A percentile compares a stretch with the other conserved stretches of the same genome.
Conservation (phyloP, 2,329 filamentous ascomycete genomes). For the Botrytis hyacinthi region DNA sequence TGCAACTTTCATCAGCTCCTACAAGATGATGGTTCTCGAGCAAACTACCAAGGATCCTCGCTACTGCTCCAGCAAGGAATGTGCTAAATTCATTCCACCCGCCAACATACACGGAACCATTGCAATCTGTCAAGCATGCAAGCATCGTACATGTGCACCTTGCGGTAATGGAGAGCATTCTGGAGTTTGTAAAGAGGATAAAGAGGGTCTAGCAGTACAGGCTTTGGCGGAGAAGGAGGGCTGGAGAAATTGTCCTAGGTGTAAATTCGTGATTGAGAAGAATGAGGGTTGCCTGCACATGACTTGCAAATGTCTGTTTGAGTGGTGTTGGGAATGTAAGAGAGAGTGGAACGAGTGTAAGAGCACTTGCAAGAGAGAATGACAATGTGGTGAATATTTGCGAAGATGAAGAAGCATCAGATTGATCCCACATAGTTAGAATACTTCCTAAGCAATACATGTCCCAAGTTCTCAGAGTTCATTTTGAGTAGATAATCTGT, state of each 20-base stretch:
- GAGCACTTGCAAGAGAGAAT: slow-evolving; percentile 25
- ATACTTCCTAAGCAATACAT: background rate
- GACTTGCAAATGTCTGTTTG: slow-evolving; percentile 33
- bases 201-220: slow-evolving; percentile 28
- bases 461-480: background rate
- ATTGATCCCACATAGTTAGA: background rate
- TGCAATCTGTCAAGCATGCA: slow-evolving; percentile 29
- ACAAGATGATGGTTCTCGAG: slow-evolving; percentile 32
- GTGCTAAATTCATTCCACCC: slow-evolving; percentile 35
- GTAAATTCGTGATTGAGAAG: slow-evolving; percentile 33
- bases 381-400: background rate
- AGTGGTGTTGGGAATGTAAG: slow-evolving; percentile 37
- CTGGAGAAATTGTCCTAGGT: slow-evolving; percentile 35
- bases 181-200: slow-evolving; percentile 35
- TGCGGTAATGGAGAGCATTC: slow-evolving; percentile 31
- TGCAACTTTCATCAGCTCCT: slow-evolving; percentile 25
- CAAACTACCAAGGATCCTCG: slow-evolving; percentile 33
- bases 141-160: slow-evolving; percentile 28
- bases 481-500: background rate
- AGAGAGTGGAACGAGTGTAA: slow-evolving; percentile 28
- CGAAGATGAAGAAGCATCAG: background rate
- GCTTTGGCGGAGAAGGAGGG: slow-evolving; percentile 31
- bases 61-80: slow-evolving; percentile 32
- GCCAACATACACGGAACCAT: slow-evolving; percentile 28
- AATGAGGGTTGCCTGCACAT: slow-evolving; percentile 37